These are phyloP conservation scores for Fusarium sulawesiense DNA, from an alignment of 2,329 filamentous ascomycete genomes.

Conservation along the genomic window DNA sequence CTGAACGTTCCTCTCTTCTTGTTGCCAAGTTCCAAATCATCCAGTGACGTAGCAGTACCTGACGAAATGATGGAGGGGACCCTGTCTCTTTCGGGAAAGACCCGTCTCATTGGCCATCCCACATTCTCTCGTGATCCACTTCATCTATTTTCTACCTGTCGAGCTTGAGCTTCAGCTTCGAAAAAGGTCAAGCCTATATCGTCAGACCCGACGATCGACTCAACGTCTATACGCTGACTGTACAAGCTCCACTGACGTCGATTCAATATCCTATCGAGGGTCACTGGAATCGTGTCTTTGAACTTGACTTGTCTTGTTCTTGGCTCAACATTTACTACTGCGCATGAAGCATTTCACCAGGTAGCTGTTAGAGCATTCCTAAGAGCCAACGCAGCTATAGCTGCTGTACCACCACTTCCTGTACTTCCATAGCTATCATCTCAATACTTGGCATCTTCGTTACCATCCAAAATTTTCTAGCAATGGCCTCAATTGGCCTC, in stretches of 20 bases:
- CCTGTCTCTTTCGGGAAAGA: slow-evolving; percentile 21
- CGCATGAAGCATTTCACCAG: slow-evolving; percentile 29
- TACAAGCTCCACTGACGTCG: slow-evolving; percentile 33
- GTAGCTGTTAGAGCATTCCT: slow-evolving; percentile 17
- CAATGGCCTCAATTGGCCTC: slow-evolving; percentile 42
- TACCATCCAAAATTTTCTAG: background rate
- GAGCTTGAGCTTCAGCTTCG: slow-evolving; percentile 18
- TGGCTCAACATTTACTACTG: background rate
- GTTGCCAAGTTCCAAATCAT: slow-evolving; percentile 33
- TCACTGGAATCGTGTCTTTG: background rate
- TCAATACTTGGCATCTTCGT: background rate
- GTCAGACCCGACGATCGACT: slow-evolving; percentile 21
- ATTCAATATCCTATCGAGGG: slow-evolving; percentile 3
- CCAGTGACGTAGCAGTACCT: slow-evolving; percentile 42
- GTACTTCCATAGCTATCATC: background rate
- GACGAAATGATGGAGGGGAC: slow-evolving; percentile 20
- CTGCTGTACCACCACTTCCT: slow-evolving; percentile 12
- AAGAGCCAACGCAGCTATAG: slow-evolving; percentile 30
- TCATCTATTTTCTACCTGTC: slow-evolving; percentile 23
- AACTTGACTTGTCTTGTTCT: background rate
- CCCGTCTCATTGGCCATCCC: slow-evolving; percentile 25
- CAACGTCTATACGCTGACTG: slow-evolving; percentile 18
- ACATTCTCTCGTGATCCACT: slow-evolving; percentile 31
- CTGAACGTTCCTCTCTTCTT: background rate
- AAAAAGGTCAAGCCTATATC: slow-evolving; percentile 14